A percentile compares a stretch with the other conserved stretches of the same genome.
Conservation (phyloP, 257 asterid species). For the Coffea eugenioides region DNA sequence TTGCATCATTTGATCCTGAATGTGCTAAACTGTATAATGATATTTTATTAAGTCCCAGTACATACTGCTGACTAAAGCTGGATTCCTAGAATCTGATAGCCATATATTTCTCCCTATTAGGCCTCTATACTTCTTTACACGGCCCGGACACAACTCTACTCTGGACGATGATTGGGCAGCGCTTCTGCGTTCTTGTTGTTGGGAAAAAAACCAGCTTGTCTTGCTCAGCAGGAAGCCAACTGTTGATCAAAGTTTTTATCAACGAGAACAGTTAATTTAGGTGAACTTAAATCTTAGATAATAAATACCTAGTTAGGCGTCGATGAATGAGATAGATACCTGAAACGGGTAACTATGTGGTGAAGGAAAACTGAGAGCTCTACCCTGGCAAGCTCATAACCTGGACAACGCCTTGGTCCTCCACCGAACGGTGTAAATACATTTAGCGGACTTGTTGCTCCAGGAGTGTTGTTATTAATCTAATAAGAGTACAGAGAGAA, state of each 20-base stretch:
- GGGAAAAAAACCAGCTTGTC: constrained; percentile 92
- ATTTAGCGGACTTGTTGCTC: constrained; percentile 31
- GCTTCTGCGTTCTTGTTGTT: constrained; percentile 76
- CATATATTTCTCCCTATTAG: constrained; percentile 1
- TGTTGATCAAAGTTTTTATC: constrained; percentile 29
- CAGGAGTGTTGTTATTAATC: constrained; percentile 34
- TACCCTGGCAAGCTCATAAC: constrained; percentile 91
- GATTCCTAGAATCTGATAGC: constrained; percentile 16
- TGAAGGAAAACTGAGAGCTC: constrained; percentile 95
- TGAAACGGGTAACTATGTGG: constrained; percentile 77
- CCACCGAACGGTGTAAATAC: constrained; percentile 88
- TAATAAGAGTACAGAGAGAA: background rate
- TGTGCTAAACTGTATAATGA: constrained; percentile 14
- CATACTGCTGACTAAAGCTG: constrained; percentile 11
- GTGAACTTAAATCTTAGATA: background rate
- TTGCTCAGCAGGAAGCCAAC: constrained; percentile 81
- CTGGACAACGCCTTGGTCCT: constrained; percentile 98
- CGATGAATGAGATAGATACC: constrained; percentile 30
- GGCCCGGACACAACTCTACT: constrained; percentile 31
- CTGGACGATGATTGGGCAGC: constrained; percentile 64
- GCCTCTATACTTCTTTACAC: constrained; percentile 28
- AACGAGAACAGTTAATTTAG: background rate
- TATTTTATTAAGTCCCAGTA: constrained; percentile 16
- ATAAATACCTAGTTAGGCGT: too few species aligned
- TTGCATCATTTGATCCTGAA: background rate